Conservation (phyloP, 2,329 filamentous ascomycete species). For the Apiospora phragmitis region DNA sequence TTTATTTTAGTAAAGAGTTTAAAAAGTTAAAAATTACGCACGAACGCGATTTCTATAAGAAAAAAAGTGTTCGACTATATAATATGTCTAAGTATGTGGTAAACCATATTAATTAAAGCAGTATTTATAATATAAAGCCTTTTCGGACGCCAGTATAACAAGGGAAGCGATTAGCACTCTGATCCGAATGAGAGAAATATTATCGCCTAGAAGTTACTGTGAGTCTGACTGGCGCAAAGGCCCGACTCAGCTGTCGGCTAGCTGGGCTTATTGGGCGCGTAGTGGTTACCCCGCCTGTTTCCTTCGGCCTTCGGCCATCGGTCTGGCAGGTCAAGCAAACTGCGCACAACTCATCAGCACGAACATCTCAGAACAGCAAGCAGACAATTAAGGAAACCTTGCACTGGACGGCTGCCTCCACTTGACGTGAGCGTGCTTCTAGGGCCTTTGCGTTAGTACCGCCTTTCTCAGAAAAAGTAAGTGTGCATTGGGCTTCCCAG, state of each 20-base stretch:
- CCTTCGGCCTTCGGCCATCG: background rate
- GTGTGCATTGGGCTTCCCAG: background rate
- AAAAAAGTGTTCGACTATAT: too few relatives aligned
- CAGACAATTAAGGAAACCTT: background rate
- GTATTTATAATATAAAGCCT: too few relatives aligned
- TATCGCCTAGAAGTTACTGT: background rate
- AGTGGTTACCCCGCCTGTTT: background rate
- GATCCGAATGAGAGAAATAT: too few relatives aligned
- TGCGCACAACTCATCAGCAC: conserved; percentile 37
- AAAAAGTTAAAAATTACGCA: too few relatives aligned
- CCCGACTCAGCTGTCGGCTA: background rate
- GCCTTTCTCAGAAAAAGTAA: background rate
- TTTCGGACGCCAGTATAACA: too few relatives aligned
- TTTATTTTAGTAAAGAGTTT: too few relatives aligned
- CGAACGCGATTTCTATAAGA: too few relatives aligned
- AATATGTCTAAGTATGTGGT: too few relatives aligned
- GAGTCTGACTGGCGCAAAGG: background rate
- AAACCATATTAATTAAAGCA: too few relatives aligned
- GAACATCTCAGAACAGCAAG: conserved; percentile 47
- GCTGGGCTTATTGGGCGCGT: background rate
- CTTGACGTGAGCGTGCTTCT: background rate
- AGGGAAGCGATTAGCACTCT: too few relatives aligned
- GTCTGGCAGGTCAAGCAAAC: background rate
- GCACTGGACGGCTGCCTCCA: background rate
- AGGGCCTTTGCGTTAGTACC: background rate